These are phyloP conservation scores for Puccinia horiana DNA, from an alignment of 1,284 basidiomycete genomes.

Conservation along the genomic window DNA sequence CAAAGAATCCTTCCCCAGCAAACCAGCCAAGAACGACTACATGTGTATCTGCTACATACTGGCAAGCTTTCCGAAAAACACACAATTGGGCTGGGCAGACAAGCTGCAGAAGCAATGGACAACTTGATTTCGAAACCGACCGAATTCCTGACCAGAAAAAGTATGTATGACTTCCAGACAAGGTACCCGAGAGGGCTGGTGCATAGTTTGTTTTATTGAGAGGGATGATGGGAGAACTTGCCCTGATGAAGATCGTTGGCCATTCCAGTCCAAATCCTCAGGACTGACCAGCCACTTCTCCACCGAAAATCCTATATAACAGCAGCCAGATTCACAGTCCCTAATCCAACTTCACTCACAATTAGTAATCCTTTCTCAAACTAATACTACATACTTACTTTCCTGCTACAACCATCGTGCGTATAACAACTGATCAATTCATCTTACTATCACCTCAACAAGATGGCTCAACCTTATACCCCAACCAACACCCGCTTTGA, in stretches of 20 bases:
- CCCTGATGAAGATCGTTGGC: neutral
- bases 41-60: no score
- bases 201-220: conserved; percentile 1
- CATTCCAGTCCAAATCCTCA: neutral
- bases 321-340: neutral
- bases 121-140: no score
- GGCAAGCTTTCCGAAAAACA: no score
- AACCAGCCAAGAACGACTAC: no score
- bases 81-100: no score
- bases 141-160: no score
- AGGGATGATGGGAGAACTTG: conserved; percentile 15
- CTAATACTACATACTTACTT: neutral
- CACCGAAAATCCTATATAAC: neutral
- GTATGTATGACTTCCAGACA: neutral
- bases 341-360: neutral
- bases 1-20: no score
- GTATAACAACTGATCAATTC: neutral
- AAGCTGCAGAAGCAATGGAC: neutral
- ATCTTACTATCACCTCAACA: neutral
- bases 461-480: neutral
- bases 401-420: neutral
- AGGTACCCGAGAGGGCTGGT: conserved; percentile 4
- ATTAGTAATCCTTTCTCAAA: no score
- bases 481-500: conserved; percentile 64
- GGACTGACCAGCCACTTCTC: neutral